These are phyloP conservation scores for Polyporus tsugae DNA, from an alignment of 1,284 basidiomycete genomes.

Conservation along the genomic window DNA sequence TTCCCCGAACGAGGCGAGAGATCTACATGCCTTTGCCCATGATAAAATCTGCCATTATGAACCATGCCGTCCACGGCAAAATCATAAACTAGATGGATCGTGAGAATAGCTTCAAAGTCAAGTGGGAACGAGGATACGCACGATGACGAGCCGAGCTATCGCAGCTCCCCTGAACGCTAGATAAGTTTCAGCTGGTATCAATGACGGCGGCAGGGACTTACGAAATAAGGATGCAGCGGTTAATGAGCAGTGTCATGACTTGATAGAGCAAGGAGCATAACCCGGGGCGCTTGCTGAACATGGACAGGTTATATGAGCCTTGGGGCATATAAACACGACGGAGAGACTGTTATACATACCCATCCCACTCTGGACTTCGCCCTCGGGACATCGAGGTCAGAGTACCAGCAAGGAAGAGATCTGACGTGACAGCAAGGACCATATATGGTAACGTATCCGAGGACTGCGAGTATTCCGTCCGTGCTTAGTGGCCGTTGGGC, in stretches of 20 bases:
- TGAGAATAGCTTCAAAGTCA: not conserved
- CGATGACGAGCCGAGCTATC: conserved; percentile 23
- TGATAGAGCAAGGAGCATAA: conserved; percentile 22
- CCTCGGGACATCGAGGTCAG: conserved; percentile 29
- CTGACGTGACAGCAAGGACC: conserved; percentile 31
- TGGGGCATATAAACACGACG: not conserved
- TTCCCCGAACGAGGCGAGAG: rapidly evolving
- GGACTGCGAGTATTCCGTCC: conserved; percentile 10
- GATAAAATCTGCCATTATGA: conserved; percentile 32
- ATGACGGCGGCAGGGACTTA: not conserved
- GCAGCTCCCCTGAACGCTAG: conserved; percentile 21
- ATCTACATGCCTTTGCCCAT: conserved; percentile 29
- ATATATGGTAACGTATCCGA: conserved; percentile 32
- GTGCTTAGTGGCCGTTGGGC: not conserved
- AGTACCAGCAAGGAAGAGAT: conserved; percentile 29
- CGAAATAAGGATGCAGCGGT: conserved; percentile 33
- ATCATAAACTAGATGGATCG: conserved; percentile 21
- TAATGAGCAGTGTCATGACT: conserved; percentile 28
- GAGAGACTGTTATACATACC: conserved; percentile 5
- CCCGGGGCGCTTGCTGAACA: conserved; percentile 2
- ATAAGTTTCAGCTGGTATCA: not conserved
- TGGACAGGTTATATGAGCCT: not conserved
- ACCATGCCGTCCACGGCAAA: conserved; percentile 33
- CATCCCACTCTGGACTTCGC: conserved; percentile 23
- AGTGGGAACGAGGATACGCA: not conserved